Percentiles rank a stretch among this genome's conserved stretches.
Conservation (phyloP, 2,329 filamentous ascomycete species). For the Neonectria ditissima region DNA sequence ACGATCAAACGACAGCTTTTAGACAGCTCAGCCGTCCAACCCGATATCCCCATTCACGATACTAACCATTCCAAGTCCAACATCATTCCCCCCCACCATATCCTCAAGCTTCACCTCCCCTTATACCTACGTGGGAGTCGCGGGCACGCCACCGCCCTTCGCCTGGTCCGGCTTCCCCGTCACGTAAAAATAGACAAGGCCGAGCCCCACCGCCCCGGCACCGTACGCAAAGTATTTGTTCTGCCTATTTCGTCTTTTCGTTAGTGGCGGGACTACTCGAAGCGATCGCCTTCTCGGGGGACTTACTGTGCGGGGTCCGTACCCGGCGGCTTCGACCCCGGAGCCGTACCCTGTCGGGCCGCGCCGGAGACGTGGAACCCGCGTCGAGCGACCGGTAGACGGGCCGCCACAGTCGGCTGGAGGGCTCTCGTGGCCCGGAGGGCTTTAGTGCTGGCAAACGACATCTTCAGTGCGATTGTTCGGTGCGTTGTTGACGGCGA, state of each 20-base stretch:
- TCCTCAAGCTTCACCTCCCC: not conserved
- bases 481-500: not conserved
- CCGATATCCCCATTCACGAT: not conserved
- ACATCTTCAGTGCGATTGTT: not conserved
- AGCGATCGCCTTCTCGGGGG: conserved; percentile 10
- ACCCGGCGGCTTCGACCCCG: conserved; percentile 2
- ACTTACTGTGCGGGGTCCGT: conserved; percentile 19
- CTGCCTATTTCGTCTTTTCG: conserved; percentile 16
- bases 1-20: not conserved
- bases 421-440: conserved; percentile 10
- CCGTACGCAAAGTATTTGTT: conserved; percentile 22
- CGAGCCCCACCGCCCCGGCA: conserved; percentile 33
- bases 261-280: not conserved
- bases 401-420: conserved; percentile 8
- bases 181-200: conserved; percentile 35
- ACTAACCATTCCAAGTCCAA: not conserved
- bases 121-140: conserved; percentile 6
- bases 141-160: conserved; percentile 23
- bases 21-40: not conserved
- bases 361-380: conserved; percentile 16
- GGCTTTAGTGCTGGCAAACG: not conserved
- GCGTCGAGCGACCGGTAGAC: conserved; percentile 7
- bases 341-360: conserved; percentile 4
- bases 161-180: conserved; percentile 22
- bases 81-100: not conserved